Conservation (phyloP, 2,329 filamentous ascomycete species). For the Talaromyces sp. region DNA sequence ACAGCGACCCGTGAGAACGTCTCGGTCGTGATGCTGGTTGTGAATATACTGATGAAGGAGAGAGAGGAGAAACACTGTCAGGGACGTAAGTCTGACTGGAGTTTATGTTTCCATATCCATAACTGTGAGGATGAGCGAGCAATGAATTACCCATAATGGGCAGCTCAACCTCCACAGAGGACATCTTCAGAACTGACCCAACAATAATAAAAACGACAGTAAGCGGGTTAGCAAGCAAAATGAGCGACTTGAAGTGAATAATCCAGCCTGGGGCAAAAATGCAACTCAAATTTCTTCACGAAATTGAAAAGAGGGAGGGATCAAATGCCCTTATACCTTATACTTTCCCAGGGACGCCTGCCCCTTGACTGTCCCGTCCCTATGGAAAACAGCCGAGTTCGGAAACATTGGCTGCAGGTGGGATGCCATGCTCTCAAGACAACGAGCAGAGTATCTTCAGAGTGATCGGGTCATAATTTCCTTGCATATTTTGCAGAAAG, state of each 20-base stretch:
- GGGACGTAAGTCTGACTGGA: conserved; percentile 18
- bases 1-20: conserved; percentile 30
- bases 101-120: conserved; percentile 3
- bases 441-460: conserved; percentile 19
- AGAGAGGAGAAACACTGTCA: conserved; percentile 17
- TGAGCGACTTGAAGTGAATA: conserved; percentile 5
- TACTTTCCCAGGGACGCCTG: conserved; percentile 8
- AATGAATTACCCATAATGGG: conserved; percentile 19
- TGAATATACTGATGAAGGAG: conserved; percentile 21
- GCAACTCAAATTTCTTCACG: conserved; percentile 14
- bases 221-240: not conserved
- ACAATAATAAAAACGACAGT: not conserved
- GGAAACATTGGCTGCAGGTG: conserved; percentile 24
- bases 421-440: conserved; percentile 24
- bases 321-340: conserved; percentile 16
- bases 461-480: conserved; percentile 23
- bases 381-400: conserved; percentile 8
- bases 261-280: conserved; percentile 7
- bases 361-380: conserved; percentile 12
- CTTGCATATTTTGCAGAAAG: conserved; percentile 36
- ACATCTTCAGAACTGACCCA: conserved; percentile 21
- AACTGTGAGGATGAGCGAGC: conserved; percentile 11
- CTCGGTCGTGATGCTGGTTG: conserved; percentile 26
- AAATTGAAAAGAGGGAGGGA: conserved; percentile 10
- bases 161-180: conserved; percentile 26